Evolutionary conservation across 2,329 filamentous ascomycete genomes (phyloP), one percentile per base, ranked within the genome.

Genomic region (Curvularia spicifera): DNA sequence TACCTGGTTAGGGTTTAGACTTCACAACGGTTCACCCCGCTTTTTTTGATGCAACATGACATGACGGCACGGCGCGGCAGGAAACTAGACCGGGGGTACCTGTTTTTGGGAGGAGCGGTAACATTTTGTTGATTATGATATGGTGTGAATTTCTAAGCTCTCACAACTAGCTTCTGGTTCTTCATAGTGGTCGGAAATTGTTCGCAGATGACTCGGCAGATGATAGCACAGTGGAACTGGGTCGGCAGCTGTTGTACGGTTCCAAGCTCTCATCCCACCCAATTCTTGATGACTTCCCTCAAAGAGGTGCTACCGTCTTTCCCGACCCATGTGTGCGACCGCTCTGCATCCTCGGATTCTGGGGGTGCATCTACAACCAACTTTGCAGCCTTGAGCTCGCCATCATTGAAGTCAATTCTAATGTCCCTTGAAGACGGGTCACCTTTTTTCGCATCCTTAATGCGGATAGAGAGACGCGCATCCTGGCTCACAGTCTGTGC

Each of bases 321-420:
- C 1, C 68, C 70, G 57, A 63, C 56, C 74, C 74, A 76, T 2
- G 59, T 63, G 18, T 67, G 68, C 15, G 60, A 63, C 20, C 67
- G 60, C 45, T 60, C 56, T 4, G 52, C 48, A 9, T 64, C 53
- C 15, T 62, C 67, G 1, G 51, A 40, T 20, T 43, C 55, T 24
- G 52, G 28, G 18, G 58, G 51, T 3, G 51, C 12, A 18, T 57
- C 53, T 13, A 50, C 45, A 48, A 54, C 51, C 2, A 46, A 59
- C 15, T 51, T 59, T 28, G 51, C 65, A 5, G 65, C 53, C 22
- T 54, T 63, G 40, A 76, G 42, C 18, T 49, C 24, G 0, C 67
- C 72, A 1, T 65, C 51, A 5, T 58, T 58, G 12, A 75, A 18
- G 15, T 68, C 47, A 2, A 75, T 56, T 18, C 42, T 46, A 8